Evolutionary conservation across 768 basidiomycete species (phyloP), one percentile per base, ranked within the genome.

Genomic region (Lactifluus subvellereus): DNA sequence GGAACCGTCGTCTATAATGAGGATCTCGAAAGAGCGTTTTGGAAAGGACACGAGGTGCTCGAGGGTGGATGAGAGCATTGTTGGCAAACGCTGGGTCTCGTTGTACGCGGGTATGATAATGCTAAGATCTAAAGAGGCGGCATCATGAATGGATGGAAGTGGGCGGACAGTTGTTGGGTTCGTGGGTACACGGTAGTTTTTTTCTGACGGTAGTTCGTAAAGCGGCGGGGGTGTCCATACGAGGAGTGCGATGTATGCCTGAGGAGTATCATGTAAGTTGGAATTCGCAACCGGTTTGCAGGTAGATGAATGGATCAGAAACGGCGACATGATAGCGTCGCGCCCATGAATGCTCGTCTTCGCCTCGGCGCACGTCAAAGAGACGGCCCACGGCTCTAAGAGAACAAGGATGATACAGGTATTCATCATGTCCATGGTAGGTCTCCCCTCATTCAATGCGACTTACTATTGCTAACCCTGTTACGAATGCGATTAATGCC

Each of bases 51-150:
- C 71, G 55, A 93, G 80, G 69, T 91, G 86, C 18, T 79, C 77
- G 59, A 97, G 77, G 10, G 93, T 85, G 10, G 86, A 83, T 1
- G 80, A 75, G 70, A 98, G 83, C 95, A 98, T 98, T 50, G 77
- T 72, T 0, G 86, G 88, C n/a, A 98, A 78, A 18, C 95, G 84
- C n/a, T 80, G 75, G 5, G 83, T 82, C 74, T 97, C 95, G 70
- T 97, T 97, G 80, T 86, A 98, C 0, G 95, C 94, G 11, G 95
- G 95, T 10, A 97, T 84, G 68, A 97, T 80, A 68, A 98, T 80
- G 33, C 85, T 86, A 45, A 98, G 78, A 70, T 88, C 87, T 54
- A 93, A 79, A 0, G 81, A 77, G 48, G 82, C 77, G 0, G 80
- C 73, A 57, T 86, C 82, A n/a, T 78, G 69, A 35, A 89, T 77